Evolutionary conservation across 805 yeast species (phyloP), one percentile per base, ranked within the genome.

Genomic region (Candida arabinofermentans): DNA sequence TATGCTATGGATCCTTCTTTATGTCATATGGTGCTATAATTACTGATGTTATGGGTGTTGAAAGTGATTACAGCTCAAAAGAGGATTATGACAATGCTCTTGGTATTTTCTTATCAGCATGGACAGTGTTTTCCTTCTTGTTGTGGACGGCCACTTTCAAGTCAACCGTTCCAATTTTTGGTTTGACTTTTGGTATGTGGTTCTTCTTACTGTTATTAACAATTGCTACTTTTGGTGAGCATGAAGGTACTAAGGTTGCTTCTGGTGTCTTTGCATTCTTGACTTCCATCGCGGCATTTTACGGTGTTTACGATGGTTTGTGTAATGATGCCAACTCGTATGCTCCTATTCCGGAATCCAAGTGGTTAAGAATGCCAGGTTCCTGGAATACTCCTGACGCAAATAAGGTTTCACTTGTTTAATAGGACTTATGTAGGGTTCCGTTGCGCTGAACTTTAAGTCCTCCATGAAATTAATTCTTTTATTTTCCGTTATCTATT

Each of bases 1-100:
- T 66, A 23, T 66, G 71, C 35, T 74, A 65, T 55, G 81, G 79
- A 33, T 72, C 74, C 5, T 75, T 75, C 58, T 74, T 75, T 64
- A 57, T 68, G 51, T 59, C 71, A 5, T 71, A 58, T 48, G 79
- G 74, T 36, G 72, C 71, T 21, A 64, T 74, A 14, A 55, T 62
- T 42, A 64, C 74, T 13, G 65, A 66, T 30, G 55, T 62, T 6
- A 69, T 74, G 46, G 78, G 74, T 5, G 71, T 74, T 29, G 48
- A 50, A 2, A 56, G 58, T 5, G 65, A 71, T 2, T 75, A 74
- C 46, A 45, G 61, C 14, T 60, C 59, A 24, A 60, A 59, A 6
- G 42, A 41, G 7, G 70, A 66, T 29, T 61, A 53, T 24, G 51
- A 56, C 26, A 67, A 71, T 40, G 78, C 76, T 8, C 52, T 70